phyloP scores from a whole-genome alignment of 1,284 basidiomycete genomes.

The Lentinus polychrous region DNA sequence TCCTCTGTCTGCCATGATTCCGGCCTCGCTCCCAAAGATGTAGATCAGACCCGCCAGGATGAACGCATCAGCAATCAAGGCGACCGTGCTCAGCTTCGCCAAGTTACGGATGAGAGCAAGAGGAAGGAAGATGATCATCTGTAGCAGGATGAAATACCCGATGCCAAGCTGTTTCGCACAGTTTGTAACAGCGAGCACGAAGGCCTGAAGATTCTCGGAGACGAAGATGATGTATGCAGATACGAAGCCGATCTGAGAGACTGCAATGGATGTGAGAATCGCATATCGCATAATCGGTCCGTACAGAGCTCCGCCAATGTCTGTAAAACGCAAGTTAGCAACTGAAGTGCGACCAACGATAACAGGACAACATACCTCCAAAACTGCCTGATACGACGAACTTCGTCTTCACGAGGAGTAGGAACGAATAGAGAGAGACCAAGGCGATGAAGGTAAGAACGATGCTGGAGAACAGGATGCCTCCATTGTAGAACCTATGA shows the following conservation, averaged over 20 bases:
- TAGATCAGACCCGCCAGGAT: constrained; percentile 88
- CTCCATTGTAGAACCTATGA: constrained; percentile 87
- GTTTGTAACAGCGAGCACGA: constrained; percentile 80
- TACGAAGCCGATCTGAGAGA: constrained; percentile 90
- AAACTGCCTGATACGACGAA: constrained; percentile 89
- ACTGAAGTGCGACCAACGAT: neutral
- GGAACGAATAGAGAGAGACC: constrained; percentile 91
- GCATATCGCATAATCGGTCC: constrained; percentile 89
- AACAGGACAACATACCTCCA: constrained; percentile 53
- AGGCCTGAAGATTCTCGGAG: constrained; percentile 86
- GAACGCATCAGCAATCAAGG: constrained; percentile 91
- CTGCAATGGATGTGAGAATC: constrained; percentile 83
- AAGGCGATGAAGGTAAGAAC: constrained; percentile 79
- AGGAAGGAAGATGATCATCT: constrained; percentile 84
- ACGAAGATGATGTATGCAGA: constrained; percentile 95
- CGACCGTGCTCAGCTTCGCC: constrained; percentile 89
- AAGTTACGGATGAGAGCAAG: constrained; percentile 84
- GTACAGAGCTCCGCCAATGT: constrained; percentile 91
- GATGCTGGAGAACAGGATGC: constrained; percentile 83
- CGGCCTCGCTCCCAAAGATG: constrained; percentile 78
- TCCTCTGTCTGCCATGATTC: constrained; percentile 58
- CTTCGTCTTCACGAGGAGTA: constrained; percentile 87
- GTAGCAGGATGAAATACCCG: constrained; percentile 76
- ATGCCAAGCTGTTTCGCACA: constrained; percentile 70
- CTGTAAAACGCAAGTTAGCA: constrained; percentile 30